Evolutionary conservation across 345 rosid species (phyloP).

Genomic region (Acer saccharum): DNA sequence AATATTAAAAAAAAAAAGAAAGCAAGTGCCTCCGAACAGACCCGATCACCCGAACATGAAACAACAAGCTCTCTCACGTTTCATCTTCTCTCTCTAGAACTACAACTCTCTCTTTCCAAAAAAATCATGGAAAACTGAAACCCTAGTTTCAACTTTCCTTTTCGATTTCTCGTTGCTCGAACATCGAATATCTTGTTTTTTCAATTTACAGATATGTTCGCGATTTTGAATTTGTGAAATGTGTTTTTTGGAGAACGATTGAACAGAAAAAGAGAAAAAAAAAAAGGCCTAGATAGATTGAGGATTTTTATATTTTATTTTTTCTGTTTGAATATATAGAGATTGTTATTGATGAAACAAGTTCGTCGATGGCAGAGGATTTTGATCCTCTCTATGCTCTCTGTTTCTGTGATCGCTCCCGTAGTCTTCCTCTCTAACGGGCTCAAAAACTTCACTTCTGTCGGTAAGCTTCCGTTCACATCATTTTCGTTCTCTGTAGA

Average conservation of each 20-base stretch:
- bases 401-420: constrained; percentile 74
- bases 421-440: constrained; percentile 60
- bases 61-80: constrained; percentile 32
- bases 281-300: constrained; percentile 11
- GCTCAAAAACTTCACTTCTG: constrained; percentile 47
- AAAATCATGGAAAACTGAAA: constrained; percentile 17
- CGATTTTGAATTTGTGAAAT: constrained; percentile 29
- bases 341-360: constrained; percentile 63
- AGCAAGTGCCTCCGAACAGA: constrained; percentile 12
- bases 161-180: constrained; percentile 33
- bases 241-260: constrained; percentile 45
- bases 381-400: constrained; percentile 72
- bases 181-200: constrained; percentile 27
- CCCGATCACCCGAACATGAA: constrained; percentile 40
- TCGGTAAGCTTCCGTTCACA: constrained; percentile 43
- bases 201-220: not conserved
- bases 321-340: not conserved
- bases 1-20: not conserved
- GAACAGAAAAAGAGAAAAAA: constrained; percentile 7
- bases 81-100: constrained; percentile 11
- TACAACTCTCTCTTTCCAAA: not conserved
- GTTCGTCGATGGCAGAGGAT: constrained; percentile 78
- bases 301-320: constrained; percentile 7
- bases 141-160: constrained; percentile 36
- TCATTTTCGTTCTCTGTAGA: not conserved